These are phyloP conservation scores for Silene latifolia DNA, from an alignment of 148 eudicot species.

Conservation along the genomic window DNA sequence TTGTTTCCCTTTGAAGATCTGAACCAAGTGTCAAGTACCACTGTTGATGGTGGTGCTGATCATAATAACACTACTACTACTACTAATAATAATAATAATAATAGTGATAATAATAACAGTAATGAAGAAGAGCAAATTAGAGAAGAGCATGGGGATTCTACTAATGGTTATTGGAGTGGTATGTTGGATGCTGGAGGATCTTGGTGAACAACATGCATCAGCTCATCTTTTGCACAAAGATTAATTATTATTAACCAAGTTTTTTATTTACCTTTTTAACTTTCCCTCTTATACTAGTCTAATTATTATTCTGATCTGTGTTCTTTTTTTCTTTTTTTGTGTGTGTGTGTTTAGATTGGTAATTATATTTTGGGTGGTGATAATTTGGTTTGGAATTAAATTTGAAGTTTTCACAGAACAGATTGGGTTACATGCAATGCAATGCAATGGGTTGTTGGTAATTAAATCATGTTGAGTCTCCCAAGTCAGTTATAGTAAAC, in stretches of 20 bases:
- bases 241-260: not conserved
- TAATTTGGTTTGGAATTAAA: conserved; percentile 37
- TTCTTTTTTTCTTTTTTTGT: not conserved
- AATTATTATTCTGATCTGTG: not conserved
- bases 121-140: conserved; percentile 24
- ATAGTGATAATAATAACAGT: conserved; percentile 12
- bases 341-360: not conserved
- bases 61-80: not conserved
- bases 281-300: not conserved
- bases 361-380: conserved; percentile 18
- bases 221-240: conserved; percentile 23
- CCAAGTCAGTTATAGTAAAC: too few species aligned
- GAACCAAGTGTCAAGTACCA: too few species aligned
- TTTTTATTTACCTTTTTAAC: not conserved
- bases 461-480: too few species aligned
- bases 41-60: too few species aligned
- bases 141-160: conserved; percentile 49
- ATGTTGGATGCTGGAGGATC: conserved; percentile 56
- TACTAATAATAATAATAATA: conserved; percentile 1
- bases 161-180: conserved; percentile 74
- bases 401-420: conserved; percentile 7
- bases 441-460: not conserved
- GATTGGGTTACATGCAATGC: not conserved
- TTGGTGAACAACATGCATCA: conserved; percentile 43
- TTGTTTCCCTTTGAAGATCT: too few species aligned